phyloP scores from a whole-genome alignment of 805 yeast species.

The Starmerella geochares region DNA sequence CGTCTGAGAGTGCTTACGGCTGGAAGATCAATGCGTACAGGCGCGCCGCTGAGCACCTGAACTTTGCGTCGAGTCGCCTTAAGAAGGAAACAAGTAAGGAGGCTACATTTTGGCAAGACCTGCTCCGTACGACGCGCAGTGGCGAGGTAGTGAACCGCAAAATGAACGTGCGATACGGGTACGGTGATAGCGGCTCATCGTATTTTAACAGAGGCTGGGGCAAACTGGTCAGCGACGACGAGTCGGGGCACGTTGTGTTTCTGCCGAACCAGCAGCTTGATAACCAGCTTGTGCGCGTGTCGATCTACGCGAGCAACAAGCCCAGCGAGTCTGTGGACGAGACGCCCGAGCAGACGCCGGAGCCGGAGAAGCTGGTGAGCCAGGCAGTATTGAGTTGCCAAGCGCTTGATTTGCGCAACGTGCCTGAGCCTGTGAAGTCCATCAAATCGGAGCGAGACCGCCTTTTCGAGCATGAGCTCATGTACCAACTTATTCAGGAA shows the following conservation, averaged over 20 bases:
- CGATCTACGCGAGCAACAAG: slow-evolving; percentile 34
- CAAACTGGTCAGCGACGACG: slow-evolving; percentile 23
- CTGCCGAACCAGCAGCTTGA: slow-evolving; percentile 31
- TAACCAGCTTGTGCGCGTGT: slow-evolving; percentile 46
- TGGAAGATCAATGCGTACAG: slow-evolving; percentile 73
- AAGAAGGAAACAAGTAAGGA: slow-evolving; percentile 51
- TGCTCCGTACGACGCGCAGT: slow-evolving; percentile 30
- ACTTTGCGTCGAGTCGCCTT: slow-evolving; percentile 43
- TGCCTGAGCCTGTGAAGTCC: slow-evolving; percentile 29
- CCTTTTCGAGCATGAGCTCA: slow-evolving; percentile 82
- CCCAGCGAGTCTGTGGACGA: background rate
- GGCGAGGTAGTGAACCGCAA: slow-evolving; percentile 59
- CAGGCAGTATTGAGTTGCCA: slow-evolving; percentile 2
- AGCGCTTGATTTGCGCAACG: background rate
- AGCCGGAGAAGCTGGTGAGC: slow-evolving; percentile 8
- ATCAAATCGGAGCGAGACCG: slow-evolving; percentile 60
- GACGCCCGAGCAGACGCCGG: slow-evolving; percentile 9
- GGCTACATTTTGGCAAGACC: slow-evolving; percentile 53
- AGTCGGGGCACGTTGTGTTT: slow-evolving; percentile 38
- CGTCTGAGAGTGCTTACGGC: slow-evolving; percentile 39
- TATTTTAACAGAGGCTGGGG: slow-evolving; percentile 71
- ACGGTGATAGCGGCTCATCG: slow-evolving; percentile 78
- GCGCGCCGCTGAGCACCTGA: slow-evolving; percentile 44
- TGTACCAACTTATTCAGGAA: slow-evolving; percentile 66
- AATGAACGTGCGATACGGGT: slow-evolving; percentile 80